These are phyloP conservation scores for Elsinoe batatas DNA, from an alignment of 2,329 filamentous ascomycete genomes.

Conservation along the genomic window DNA sequence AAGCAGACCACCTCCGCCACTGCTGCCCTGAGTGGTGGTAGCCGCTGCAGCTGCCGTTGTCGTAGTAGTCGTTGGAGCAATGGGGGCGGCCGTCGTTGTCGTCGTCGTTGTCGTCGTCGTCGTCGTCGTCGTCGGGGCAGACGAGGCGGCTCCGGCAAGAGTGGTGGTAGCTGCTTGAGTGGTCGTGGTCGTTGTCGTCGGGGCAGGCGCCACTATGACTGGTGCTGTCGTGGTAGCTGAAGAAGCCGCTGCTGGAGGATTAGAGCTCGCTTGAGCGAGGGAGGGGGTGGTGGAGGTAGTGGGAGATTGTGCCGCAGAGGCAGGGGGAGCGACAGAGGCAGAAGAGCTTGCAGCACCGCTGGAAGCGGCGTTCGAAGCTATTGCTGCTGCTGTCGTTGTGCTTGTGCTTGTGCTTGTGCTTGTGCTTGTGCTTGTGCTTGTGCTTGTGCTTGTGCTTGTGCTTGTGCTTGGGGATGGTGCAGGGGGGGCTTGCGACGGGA, in stretches of 20 bases:
- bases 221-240: background rate
- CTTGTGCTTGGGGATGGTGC: background rate
- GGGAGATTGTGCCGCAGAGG: background rate
- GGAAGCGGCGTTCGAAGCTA: background rate
- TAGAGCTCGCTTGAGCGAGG: background rate
- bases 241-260: background rate
- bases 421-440: too few relatives aligned
- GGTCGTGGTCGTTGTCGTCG: background rate
- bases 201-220: background rate
- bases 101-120: background rate
- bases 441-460: background rate
- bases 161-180: background rate
- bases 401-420: background rate
- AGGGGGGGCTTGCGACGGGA: background rate
- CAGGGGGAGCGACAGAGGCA: background rate
- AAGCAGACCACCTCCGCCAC: background rate
- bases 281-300: background rate
- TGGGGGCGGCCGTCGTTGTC: background rate
- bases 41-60: background rate
- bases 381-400: too few relatives aligned
- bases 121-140: background rate
- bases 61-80: background rate
- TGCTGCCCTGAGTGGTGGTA: background rate
- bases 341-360: background rate
- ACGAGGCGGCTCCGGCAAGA: background rate